phyloP scores from a whole-genome alignment of 1,284 basidiomycete species.

The Rhodotorula glutinis region DNA sequence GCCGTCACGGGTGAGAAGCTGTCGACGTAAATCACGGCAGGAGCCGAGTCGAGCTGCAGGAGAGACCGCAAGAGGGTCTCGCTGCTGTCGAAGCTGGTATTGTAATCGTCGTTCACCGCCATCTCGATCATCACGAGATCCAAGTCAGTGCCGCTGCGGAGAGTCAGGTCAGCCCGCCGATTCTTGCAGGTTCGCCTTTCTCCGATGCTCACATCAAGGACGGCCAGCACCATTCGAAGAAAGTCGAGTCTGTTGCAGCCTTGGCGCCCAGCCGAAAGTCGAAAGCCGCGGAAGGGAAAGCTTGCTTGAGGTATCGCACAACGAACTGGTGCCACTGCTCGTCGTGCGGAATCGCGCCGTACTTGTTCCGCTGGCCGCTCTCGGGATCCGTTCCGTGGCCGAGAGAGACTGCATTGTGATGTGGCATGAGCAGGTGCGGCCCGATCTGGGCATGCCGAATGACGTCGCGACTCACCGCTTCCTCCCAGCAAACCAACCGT shows the following conservation, averaged over 20 bases:
- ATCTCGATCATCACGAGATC: slow-evolving; percentile 22
- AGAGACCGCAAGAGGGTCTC: slow-evolving; percentile 14
- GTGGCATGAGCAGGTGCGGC: background rate
- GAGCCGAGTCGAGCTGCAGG: slow-evolving; percentile 3
- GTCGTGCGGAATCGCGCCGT: slow-evolving; percentile 4
- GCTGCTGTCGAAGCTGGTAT: background rate
- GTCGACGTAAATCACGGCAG: slow-evolving; percentile 18
- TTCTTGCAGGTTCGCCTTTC: background rate
- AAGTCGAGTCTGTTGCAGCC: slow-evolving; percentile 17
- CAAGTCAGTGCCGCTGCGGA: slow-evolving; percentile 8
- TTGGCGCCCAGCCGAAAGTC: slow-evolving; percentile 13
- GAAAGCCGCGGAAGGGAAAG: background rate
- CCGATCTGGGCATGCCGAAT: no score
- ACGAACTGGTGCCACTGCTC: slow-evolving; percentile 13
- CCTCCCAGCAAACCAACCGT: slow-evolving; percentile 19
- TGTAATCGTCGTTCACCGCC: slow-evolving; percentile 54
- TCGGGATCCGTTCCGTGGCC: slow-evolving; percentile 8
- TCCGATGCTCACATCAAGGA: background rate
- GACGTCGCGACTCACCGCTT: slow-evolving; percentile 6
- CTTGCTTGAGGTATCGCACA: background rate
- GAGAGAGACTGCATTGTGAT: background rate
- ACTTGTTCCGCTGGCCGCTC: slow-evolving; percentile 2
- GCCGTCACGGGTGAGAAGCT: slow-evolving; percentile 1
- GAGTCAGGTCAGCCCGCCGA: background rate
- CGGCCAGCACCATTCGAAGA: slow-evolving; percentile 21